A percentile compares a stretch with the other conserved stretches of the same genome.
These are phyloP conservation scores for Chlorella ohadii DNA, from an alignment of 139 green algal genomes.

Conservation along the genomic window DNA sequence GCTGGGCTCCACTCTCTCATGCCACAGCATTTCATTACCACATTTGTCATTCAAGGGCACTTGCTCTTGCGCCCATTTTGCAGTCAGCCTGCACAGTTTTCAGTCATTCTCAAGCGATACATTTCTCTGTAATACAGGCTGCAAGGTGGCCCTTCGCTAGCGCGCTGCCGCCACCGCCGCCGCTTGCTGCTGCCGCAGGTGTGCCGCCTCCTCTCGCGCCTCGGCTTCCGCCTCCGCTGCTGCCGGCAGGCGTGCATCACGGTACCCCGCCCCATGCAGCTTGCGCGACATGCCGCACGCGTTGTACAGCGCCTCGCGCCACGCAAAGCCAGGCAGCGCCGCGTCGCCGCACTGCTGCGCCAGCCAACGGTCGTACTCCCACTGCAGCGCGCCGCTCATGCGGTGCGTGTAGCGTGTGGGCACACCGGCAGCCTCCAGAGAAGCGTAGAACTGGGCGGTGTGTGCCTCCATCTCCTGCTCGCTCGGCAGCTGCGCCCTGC, in stretches of 20 bases:
- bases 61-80: too few species aligned
- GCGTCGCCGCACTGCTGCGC: conserved; percentile 23
- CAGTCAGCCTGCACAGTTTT: too few species aligned
- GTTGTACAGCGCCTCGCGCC: conserved; percentile 53
- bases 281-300: conserved; percentile 9
- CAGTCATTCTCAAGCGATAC: too few species aligned
- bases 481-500: conserved; percentile 2
- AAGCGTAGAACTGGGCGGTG: background rate
- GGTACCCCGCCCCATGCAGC: background rate
- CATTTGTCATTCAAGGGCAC: background rate
- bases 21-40: background rate
- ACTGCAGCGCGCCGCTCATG: conserved; percentile 50
- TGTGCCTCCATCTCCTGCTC: conserved; percentile 38
- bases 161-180: too few species aligned
- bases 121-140: too few species aligned
- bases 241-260: background rate
- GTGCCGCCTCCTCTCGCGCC: background rate
- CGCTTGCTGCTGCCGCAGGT: background rate
- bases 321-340: conserved; percentile 8
- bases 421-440: conserved; percentile 10
- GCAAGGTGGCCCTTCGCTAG: too few species aligned
- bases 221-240: background rate
- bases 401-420: conserved; percentile 50
- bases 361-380: conserved; percentile 55
- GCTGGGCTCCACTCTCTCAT: background rate